Evolutionary conservation across 495 filamentous ascomycete species (phyloP), one percentile per base, ranked within the genome.

Genomic region (Hypoxylon lenormandii): DNA sequence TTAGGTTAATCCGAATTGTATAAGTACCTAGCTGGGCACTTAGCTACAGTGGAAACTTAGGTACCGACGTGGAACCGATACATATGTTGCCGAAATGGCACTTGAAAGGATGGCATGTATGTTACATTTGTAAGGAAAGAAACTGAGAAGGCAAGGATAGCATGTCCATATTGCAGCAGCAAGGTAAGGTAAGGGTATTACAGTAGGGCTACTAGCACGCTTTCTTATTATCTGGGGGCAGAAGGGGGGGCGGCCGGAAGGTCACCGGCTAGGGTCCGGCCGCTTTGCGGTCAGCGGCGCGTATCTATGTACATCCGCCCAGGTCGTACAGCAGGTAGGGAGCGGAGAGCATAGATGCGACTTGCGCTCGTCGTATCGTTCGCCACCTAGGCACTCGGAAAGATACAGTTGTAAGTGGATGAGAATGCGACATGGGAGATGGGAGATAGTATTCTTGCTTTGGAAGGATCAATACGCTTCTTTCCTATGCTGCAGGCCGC

Each of bases 261-360:
- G 11, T 21, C 19, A 40, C 40, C 60, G 50, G 50, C 10, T 13
- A 55, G 23, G 30, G 22, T 15, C 52, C 60, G 60, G 49, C 21
- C 40, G 42, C 60, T n/a, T n/a, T 56, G 51, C 51, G 49, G 60
- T 64, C 60, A 64, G 60, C 60, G 55, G 5, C 50, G 60, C 60
- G 60, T 64, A 64, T 64, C 33, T 46, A 64, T 33, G 43, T 6
- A n/a, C n/a, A n/a, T 43, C 51, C 49, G 3, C 15, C 12, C 11
- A 30, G 49, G 52, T 64, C n/a, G 45, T 52, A 64, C 60, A 33
- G 30, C 10, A 11, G 10, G 1, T 33, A 33, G 10, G 4, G 6
- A 37, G 42, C 43, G 33, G 23, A 33, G 45, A 18, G 16, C 3
- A 16, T n/a, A 19, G 7, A 57, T 30, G 12, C 26, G 49, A 55